Base-by-base conservation (phyloP, 345 rosid genomes). In the Gossypium herbaceum region DNA sequence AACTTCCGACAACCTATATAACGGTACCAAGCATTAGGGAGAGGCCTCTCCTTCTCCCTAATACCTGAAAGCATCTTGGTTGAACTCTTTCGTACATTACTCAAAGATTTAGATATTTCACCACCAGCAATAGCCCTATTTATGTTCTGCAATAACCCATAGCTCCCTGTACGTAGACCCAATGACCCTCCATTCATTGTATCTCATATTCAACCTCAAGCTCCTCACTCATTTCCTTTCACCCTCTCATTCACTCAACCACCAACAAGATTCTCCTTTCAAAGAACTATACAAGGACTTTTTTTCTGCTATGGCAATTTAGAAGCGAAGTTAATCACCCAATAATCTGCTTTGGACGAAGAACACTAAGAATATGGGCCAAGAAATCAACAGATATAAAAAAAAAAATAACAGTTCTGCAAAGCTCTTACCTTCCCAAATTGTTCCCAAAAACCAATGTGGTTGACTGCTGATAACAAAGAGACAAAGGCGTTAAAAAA, bases 151-250 rank as follows among this genome's bases (percentile, higher is more conserved):
- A 85, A 71, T 63, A 87, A 89, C 68, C 94, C 95, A 83, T 89
- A 83, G 77, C 91, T 86, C 79, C 85, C 92, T 51, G 85, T 77
- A 73, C 89, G 81, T 76, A 77, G 77, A 50, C 88, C 90, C 82
- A 86, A 85, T 82, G 90, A 88, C 93, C 85, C 81, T 80, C 87
- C 94, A 84, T 83, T 88, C 95, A 91, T 91, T 86, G 86, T 84
- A 77, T 83, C 88, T 87, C 84, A 82, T 81, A 82, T 75, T 83
- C 85, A 65, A 77, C 81, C 25, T 17, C 34, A 68, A 60, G 55
- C 43, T 67, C 43, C 72, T 81, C 82, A 74, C 73, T 81, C 85
- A 82, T 74, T 75, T 56, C 73, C 82, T 45, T 73, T 65, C 57
- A 76, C 66, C 76, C 81, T 66, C 71, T 75, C 69, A 55, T 73